Base-by-base conservation (phyloP, 1,284 basidiomycete species). In the Anthracocystis panici-leucophaei region DNA sequence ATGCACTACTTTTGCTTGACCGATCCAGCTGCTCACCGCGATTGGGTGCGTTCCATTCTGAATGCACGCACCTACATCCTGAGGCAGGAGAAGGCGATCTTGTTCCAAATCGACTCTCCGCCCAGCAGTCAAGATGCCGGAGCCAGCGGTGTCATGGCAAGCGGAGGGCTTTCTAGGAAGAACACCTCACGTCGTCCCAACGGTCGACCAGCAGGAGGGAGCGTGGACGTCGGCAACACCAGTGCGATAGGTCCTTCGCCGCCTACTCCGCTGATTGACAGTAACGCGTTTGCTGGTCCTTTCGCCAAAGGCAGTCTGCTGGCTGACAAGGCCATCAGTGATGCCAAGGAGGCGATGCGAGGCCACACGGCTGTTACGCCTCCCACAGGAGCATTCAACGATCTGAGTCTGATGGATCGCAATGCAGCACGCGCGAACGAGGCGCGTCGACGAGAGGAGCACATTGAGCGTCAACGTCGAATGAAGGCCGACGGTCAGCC, bases 11-110 rank as follows among this genome's bases (percentile, higher is more conserved):
- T 81, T 38, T 74, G 68, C 25, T 77, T 84, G 16, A 77, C 78
- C 1, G 82, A 84, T 58, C 71, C 70, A 5, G 77, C 72, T 2
- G 84, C 84, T 5, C 80, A 82, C 41, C 75, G 80, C 18, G 78
- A 83, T 59, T 85, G 84, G 84, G 77, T 84, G 11, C 72, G 75
- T 10, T 70, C 79, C 7, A 80, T 83, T 20, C 35, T 80, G 29
- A 78, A 79, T 48, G 83, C 82, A 9, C 74, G 81, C 41, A 80
- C 82, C 8, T 85, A 84, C 56, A 68, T 84, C n/a, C 42, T 85
- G 52, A 55, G 69, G 7, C 82, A 83, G 56, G 84, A 85, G 51
- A 70, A 70, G 40, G 74, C 81, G 12, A 70, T 78, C 11, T 64
- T 85, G 5, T 83, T 85, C 75, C 62, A 70, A 54, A 48, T 53